These are phyloP conservation scores for Cochlearia excelsa DNA, from an alignment of 345 rosid species.

Conservation along the genomic window DNA sequence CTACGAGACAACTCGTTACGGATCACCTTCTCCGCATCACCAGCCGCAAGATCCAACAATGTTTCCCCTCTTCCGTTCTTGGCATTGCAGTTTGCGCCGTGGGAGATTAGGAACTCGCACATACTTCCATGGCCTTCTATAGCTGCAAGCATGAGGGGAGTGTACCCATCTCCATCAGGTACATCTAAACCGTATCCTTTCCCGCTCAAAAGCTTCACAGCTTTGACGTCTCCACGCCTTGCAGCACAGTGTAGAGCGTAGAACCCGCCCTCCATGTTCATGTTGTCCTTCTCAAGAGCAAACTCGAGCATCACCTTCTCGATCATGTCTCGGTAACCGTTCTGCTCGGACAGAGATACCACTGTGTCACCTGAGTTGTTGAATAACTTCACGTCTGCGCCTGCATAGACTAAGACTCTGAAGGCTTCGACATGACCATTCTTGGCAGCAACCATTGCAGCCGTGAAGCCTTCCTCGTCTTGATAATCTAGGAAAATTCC, in stretches of 20 bases:
- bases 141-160: constrained; percentile 94
- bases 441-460: constrained; percentile 83
- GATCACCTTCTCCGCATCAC: constrained; percentile 53
- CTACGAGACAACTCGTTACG: constrained; percentile 67
- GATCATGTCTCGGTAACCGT: constrained; percentile 56
- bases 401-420: constrained; percentile 68
- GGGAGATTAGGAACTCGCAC: constrained; percentile 61
- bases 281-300: constrained; percentile 77
- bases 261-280: constrained; percentile 63
- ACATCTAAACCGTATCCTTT: constrained; percentile 71
- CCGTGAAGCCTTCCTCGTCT: constrained; percentile 74
- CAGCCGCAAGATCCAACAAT: constrained; percentile 56
- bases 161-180: constrained; percentile 75
- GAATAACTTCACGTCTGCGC: constrained; percentile 78
- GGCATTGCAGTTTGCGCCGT: constrained; percentile 58
- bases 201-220: constrained; percentile 58
- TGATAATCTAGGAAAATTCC: constrained; percentile 63
- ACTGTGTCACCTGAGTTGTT: constrained; percentile 79
- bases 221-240: constrained; percentile 75
- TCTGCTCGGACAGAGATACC: constrained; percentile 57
- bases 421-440: constrained; percentile 80
- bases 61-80: constrained; percentile 66
- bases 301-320: constrained; percentile 96
- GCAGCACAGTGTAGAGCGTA: constrained; percentile 94
- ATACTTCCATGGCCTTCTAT: constrained; percentile 62